Percentiles rank a stretch among this genome's conserved stretches.
Evolutionary conservation across 2,329 filamentous ascomycete genomes (phyloP).

Genomic region (Hymenoscyphus fraxineus): DNA sequence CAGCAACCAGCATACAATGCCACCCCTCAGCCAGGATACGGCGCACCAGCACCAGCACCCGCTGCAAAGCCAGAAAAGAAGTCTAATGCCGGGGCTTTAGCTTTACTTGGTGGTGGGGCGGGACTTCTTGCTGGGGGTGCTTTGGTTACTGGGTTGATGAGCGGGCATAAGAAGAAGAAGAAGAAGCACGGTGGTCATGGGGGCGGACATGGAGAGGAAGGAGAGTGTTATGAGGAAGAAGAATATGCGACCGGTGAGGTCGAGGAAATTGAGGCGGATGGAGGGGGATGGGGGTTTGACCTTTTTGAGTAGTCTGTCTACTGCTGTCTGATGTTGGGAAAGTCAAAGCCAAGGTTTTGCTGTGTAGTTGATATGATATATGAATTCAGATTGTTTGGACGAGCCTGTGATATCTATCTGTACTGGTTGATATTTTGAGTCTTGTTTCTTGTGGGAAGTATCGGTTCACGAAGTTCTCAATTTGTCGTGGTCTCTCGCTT

Average conservation of each 20-base stretch:
- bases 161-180: conserved; percentile 2
- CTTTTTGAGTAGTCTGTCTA: background rate
- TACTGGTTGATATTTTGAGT: no score
- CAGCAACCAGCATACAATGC: background rate
- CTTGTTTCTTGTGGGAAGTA: no score
- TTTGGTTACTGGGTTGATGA: conserved; percentile 3
- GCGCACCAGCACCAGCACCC: background rate
- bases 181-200: conserved; percentile 3
- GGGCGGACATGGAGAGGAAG: background rate
- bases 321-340: background rate
- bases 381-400: no score
- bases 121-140: conserved; percentile 7
- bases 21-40: background rate
- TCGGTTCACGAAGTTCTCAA: no score
- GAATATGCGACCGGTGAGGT: background rate
- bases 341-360: no score
- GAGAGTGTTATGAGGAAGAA: background rate
- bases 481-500: no score
- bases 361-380: no score
- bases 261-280: background rate
- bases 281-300: background rate
- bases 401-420: no score
- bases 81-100: background rate
- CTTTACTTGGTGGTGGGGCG: conserved; percentile 6
- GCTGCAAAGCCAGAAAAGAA: conserved; percentile 3